phyloP scores from a whole-genome alignment of 1,284 basidiomycete species.

The Kwoniella shivajii region DNA sequence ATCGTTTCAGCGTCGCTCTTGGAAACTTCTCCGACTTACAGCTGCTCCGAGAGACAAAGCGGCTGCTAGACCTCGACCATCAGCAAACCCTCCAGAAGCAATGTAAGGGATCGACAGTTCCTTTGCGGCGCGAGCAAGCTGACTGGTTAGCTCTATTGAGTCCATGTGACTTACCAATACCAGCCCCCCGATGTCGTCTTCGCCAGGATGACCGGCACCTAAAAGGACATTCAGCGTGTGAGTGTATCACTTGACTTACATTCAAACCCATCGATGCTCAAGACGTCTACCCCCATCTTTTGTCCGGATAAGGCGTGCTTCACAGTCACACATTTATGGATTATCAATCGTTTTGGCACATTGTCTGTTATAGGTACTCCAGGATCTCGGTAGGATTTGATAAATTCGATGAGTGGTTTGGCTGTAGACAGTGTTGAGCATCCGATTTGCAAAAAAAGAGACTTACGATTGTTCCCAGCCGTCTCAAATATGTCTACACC shows the following conservation, averaged over 20 bases:
- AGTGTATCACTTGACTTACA: conserved; percentile 57
- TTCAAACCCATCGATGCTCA: conserved; percentile 88
- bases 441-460: neutral
- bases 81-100: conserved; percentile 83
- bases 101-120: conserved; percentile 84
- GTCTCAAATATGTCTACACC: conserved; percentile 90
- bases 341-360: conserved; percentile 64
- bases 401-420: conserved; percentile 74
- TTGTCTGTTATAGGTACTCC: conserved; percentile 1
- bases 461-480: conserved; percentile 82
- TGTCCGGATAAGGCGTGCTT: conserved; percentile 80
- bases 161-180: conserved; percentile 64
- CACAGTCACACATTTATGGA: conserved; percentile 90
- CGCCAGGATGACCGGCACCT: conserved; percentile 85
- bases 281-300: conserved; percentile 76
- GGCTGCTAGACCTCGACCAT: conserved; percentile 78
- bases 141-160: neutral
- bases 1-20: too few species aligned
- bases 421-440: conserved; percentile 56
- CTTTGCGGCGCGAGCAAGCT: conserved; percentile 84
- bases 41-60: conserved; percentile 79
- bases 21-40: too few species aligned
- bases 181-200: conserved; percentile 90
- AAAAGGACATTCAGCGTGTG: neutral
- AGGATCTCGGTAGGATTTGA: conserved; percentile 61